Evolutionary conservation across 2,329 filamentous ascomycete species (phyloP).

Genomic region (Fusarium sp.): DNA sequence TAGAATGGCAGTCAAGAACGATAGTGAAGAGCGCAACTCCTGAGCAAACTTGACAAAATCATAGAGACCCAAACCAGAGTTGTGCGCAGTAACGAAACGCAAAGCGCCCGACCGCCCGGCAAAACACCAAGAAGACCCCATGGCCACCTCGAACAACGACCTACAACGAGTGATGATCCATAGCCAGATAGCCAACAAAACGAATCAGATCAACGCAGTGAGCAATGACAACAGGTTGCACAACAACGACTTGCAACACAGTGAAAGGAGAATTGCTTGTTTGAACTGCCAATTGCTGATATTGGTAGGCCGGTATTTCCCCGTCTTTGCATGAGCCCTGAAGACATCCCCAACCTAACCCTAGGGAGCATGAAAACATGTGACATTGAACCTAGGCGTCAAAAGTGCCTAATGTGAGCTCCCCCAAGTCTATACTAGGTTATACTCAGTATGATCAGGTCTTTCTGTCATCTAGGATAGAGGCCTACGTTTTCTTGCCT

Average conservation of each 20-base stretch:
- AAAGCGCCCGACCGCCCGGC: not conserved
- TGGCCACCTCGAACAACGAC: not conserved
- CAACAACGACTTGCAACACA: not conserved
- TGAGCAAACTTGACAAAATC: not conserved
- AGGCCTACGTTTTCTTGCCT: too few relatives aligned
- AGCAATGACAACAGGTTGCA: too few relatives aligned
- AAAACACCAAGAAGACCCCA: too few relatives aligned
- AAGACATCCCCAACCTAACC: not conserved
- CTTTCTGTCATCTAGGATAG: too few relatives aligned
- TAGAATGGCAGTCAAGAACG: not conserved
- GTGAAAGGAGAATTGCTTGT: rapidly evolving
- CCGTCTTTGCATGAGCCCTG: not conserved
- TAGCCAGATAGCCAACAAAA: not conserved
- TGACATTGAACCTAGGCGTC: too few relatives aligned
- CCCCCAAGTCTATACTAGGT: rapidly evolving
- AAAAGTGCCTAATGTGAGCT: too few relatives aligned
- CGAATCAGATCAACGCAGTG: not conserved
- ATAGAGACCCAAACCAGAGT: not conserved
- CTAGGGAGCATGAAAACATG: too few relatives aligned
- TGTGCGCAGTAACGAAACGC: not conserved
- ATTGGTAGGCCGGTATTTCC: not conserved
- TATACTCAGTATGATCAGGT: rapidly evolving
- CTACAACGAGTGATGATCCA: not conserved
- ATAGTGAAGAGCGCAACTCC: not conserved
- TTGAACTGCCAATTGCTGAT: not conserved